Evolutionary conservation across 176 grass and related monocot species (phyloP).

Genomic region (Zea luxurians): DNA sequence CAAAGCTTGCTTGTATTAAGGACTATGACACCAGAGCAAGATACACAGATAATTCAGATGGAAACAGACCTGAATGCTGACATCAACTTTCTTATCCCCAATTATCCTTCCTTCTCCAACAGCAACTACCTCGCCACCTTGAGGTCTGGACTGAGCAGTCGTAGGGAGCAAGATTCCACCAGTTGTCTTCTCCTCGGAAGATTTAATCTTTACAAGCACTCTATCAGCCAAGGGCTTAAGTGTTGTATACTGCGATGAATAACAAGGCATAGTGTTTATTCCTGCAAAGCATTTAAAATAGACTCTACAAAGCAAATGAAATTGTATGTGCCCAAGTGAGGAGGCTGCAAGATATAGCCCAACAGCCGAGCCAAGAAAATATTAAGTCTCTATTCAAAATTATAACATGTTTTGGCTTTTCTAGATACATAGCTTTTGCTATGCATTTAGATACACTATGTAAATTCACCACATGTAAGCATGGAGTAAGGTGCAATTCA

Average conservation of each 20-base stretch:
- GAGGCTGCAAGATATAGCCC: not conserved
- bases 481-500: not conserved
- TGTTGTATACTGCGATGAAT: slow-evolving; percentile 59
- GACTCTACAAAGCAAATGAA: slow-evolving; percentile 20
- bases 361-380: too few species aligned
- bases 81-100: slow-evolving; percentile 60
- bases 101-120: slow-evolving; percentile 70
- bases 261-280: slow-evolving; percentile 10
- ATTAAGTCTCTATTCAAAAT: too few species aligned
- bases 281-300: not conserved
- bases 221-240: slow-evolving; percentile 78
- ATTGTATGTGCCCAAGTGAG: not conserved
- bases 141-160: slow-evolving; percentile 61
- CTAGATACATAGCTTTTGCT: too few species aligned
- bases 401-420: too few species aligned
- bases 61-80: slow-evolving; percentile 50
- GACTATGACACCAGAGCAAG: not conserved
- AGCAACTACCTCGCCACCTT: slow-evolving; percentile 77
- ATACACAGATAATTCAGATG: not conserved
- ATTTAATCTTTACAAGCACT: slow-evolving; percentile 83
- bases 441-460: too few species aligned
- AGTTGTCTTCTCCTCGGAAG: slow-evolving; percentile 65
- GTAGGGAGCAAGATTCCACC: slow-evolving; percentile 80
- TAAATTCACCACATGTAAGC: not conserved
- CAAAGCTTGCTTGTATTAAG: not conserved